A percentile compares a stretch with the other conserved stretches of the same genome.
These are phyloP conservation scores for Globisporangium canariense DNA, from an alignment of 352 stramenopile species.

Conservation along the genomic window DNA sequence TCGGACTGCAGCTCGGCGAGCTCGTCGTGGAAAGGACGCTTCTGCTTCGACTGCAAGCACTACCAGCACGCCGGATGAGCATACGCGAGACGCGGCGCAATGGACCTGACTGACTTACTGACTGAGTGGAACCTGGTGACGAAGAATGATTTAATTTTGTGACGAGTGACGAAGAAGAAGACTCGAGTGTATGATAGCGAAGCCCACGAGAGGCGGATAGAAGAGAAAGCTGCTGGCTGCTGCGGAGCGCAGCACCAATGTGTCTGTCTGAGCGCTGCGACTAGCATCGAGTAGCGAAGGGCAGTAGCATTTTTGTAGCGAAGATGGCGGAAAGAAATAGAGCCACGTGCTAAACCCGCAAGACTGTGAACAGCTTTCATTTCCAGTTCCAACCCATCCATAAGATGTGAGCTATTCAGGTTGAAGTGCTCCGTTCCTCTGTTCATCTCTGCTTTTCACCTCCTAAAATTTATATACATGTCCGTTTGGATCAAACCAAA, in stretches of 20 bases:
- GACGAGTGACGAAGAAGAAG: background rate
- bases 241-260: background rate
- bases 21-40: conserved; percentile 67
- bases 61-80: conserved; percentile 50
- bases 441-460: background rate
- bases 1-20: conserved; percentile 66
- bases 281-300: background rate
- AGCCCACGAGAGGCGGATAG: background rate
- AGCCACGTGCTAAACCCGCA: background rate
- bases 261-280: too few relatives aligned
- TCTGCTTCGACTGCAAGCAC: conserved; percentile 79
- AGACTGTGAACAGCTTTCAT: background rate
- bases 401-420: background rate
- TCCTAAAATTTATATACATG: background rate
- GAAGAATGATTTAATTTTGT: conserved; percentile 7
- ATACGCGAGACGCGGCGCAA: background rate
- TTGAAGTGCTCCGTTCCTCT: conserved; percentile 29
- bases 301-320: background rate
- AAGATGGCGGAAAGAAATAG: background rate
- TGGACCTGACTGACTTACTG: background rate
- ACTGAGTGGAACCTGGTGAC: background rate
- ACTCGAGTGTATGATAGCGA: conserved; percentile 6
- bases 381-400: background rate
- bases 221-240: background rate
- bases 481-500: too few relatives aligned